Evolutionary conservation across 176 grass and related monocot species (phyloP), one percentile per base, ranked within the genome.

Genomic region (Aegilops umbellulata): DNA sequence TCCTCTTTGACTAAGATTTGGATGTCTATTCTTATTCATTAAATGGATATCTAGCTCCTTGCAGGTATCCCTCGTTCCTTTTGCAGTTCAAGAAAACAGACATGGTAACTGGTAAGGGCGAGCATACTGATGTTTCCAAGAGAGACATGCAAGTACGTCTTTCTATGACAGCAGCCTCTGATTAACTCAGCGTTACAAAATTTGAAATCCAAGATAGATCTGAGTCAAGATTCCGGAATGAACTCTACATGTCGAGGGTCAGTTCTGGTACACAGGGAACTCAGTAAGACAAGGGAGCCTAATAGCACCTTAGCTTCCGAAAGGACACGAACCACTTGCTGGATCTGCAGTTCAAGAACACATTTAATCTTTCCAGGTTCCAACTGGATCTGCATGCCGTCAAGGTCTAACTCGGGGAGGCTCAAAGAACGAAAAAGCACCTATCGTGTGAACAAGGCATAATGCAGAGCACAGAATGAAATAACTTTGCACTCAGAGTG

Each of bases 401-500:
- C 19, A 6, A 39, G 41, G 0, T 67, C 10, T 65, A 67, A 67
- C 62, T 49, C 31, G 3, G 26, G 47, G 62, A 81, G 27, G 63
- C 62, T 34, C 63, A 51, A 29, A 17, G 5, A 64, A 72, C 26
- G 29, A 84, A 84, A 20, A 57, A 32, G 13, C 8, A 41, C 0
- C 24, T 81, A 60, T 44, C 46, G 41, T 23, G 14, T 17, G 36
- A 73, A 49, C 7, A 23, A 20, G 75, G 9, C 67, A 65, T 58
- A 58, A 32, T 84, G 66, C 42, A 80, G 29, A 73, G 55, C 31
- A 80, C 20, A 80, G 31, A 80, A 55, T 49, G 41, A 76, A 87
- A 32, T 65, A 82, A 76, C 70, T 57, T 77, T 44, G 71, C 32
- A 82, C 12, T 32, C 8, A 4, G 31, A 27, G 17, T 46, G 31